Conservation (phyloP, 164 flowering plant genomes). For the Chimonanthus praecox region DNA sequence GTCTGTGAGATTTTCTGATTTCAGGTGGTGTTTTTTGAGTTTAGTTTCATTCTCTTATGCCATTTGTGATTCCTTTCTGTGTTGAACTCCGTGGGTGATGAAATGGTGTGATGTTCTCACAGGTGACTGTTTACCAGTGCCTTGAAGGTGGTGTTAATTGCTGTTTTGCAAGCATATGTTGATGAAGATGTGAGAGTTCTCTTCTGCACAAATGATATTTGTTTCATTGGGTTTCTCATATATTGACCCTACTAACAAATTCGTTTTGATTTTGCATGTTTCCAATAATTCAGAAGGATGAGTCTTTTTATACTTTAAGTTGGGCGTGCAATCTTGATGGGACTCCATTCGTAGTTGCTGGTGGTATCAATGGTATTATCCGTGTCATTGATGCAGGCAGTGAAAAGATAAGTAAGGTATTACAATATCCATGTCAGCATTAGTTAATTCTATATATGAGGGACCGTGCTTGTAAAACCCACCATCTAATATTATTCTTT, state of each 20-base stretch:
- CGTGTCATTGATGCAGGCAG: constrained; percentile 82
- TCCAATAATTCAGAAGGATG: constrained; percentile 86
- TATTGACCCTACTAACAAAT: constrained; percentile 1
- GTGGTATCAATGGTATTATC: constrained; percentile 87
- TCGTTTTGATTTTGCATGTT: constrained; percentile 23
- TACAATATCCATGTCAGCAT: background rate
- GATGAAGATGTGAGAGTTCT: constrained; percentile 81
- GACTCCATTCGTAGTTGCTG: constrained; percentile 72
- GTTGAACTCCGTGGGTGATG: no score
- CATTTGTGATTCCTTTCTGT: no score
- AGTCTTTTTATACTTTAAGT: constrained; percentile 89
- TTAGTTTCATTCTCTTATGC: no score
- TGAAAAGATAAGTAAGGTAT: constrained; percentile 88
- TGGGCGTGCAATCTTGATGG: constrained; percentile 90
- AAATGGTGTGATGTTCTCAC: constrained; percentile 5
- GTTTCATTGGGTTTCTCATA: background rate
- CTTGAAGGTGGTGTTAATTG: constrained; percentile 80
- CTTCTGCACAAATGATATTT: background rate
- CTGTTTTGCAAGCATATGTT: constrained; percentile 75
- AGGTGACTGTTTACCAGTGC: constrained; percentile 93
- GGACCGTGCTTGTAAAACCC: background rate
- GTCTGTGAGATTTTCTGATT: no score
- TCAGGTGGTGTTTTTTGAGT: no score
- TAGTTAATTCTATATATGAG: background rate
- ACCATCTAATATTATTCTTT: no score